These are phyloP conservation scores for Salix caprea DNA, from an alignment of 345 rosid genomes.

Conservation along the genomic window DNA sequence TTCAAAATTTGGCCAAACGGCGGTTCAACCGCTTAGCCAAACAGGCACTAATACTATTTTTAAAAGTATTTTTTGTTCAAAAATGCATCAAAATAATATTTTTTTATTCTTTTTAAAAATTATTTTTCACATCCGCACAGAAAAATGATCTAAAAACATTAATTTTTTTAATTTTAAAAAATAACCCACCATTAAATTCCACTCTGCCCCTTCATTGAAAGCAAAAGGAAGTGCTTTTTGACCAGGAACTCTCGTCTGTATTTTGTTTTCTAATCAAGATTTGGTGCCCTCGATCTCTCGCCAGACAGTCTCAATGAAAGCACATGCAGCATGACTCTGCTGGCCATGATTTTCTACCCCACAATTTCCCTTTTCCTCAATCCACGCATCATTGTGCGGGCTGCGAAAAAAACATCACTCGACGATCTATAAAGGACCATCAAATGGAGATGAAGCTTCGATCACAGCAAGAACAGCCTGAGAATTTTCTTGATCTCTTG, in stretches of 20 bases:
- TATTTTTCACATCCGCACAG: too few relatives aligned
- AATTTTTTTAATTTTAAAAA: too few relatives aligned
- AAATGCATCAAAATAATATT: too few relatives aligned
- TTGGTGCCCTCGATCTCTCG: slow-evolving; percentile 9
- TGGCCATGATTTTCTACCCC: slow-evolving; percentile 31
- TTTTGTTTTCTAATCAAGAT: background rate
- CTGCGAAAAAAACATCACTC: background rate
- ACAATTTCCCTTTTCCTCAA: slow-evolving; percentile 42
- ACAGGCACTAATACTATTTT: too few relatives aligned
- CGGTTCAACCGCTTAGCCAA: too few relatives aligned
- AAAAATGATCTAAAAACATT: too few relatives aligned
- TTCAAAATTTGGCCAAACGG: too few relatives aligned
- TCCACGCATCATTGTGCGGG: slow-evolving; percentile 46
- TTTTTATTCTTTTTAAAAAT: too few relatives aligned
- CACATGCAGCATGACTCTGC: slow-evolving; percentile 36
- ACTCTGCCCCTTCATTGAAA: background rate
- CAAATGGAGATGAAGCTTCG: background rate
- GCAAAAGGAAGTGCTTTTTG: slow-evolving; percentile 21
- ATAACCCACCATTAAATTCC: too few relatives aligned
- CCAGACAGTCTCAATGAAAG: slow-evolving; percentile 17
- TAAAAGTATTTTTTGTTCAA: too few relatives aligned
- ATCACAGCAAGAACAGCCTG: background rate
- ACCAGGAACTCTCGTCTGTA: too few relatives aligned
- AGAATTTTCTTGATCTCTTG: background rate
- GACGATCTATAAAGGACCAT: background rate